Evolutionary conservation across 2,329 filamentous ascomycete genomes (phyloP).

Genomic region (Ophiostoma himal-ulmi): DNA sequence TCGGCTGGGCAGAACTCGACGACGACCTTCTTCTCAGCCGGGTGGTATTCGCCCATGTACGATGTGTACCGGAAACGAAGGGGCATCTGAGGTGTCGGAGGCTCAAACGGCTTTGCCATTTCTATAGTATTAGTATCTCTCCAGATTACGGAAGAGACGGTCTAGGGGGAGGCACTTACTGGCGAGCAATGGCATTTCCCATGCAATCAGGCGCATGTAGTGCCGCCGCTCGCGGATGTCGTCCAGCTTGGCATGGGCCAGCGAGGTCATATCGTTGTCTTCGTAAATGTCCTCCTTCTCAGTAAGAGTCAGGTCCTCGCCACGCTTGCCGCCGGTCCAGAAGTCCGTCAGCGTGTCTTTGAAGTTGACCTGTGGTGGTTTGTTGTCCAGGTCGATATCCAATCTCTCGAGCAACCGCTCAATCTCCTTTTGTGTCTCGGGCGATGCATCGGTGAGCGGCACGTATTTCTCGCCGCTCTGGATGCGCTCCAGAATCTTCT

Average conservation of each 20-base stretch:
- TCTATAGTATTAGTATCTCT: slow-evolving; percentile 45
- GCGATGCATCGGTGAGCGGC: neutral
- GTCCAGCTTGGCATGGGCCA: slow-evolving; percentile 82
- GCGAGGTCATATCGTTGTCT: slow-evolving; percentile 75
- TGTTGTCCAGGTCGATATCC: neutral
- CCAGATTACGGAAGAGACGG: slow-evolving; percentile 25
- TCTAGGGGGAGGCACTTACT: slow-evolving; percentile 50
- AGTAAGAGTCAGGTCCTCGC: slow-evolving; percentile 28
- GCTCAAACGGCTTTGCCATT: slow-evolving; percentile 72
- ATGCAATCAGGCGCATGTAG: slow-evolving; percentile 79
- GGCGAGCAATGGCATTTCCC: slow-evolving; percentile 89
- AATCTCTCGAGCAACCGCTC: neutral
- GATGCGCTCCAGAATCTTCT: neutral
- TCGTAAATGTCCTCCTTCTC: slow-evolving; percentile 54
- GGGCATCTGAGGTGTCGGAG: slow-evolving; percentile 60
- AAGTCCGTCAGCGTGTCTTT: slow-evolving; percentile 31
- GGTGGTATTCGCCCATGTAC: slow-evolving; percentile 91
- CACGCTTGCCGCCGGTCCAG: slow-evolving; percentile 37
- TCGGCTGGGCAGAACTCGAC: slow-evolving; percentile 78
- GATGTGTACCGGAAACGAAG: slow-evolving; percentile 95
- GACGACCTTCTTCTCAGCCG: slow-evolving; percentile 87
- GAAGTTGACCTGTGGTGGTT: neutral
- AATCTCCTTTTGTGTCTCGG: neutral
- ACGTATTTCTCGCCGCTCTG: slow-evolving; percentile 6
- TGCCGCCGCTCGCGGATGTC: slow-evolving; percentile 82